A percentile compares a stretch with the other conserved stretches of the same genome.
These are phyloP conservation scores for Osmanthus fragrans DNA, from an alignment of 257 asterid species.

Conservation along the genomic window DNA sequence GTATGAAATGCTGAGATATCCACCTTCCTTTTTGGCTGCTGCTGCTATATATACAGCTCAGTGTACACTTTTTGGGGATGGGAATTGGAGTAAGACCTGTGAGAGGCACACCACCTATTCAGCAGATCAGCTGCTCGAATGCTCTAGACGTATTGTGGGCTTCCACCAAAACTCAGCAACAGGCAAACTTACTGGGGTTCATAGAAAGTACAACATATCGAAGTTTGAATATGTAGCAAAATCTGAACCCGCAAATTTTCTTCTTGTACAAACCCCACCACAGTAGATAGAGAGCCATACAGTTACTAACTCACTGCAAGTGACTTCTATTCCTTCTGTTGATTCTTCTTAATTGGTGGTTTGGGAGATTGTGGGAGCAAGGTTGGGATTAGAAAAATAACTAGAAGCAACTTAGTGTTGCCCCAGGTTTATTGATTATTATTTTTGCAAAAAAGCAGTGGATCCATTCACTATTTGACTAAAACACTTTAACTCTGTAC, in stretches of 20 bases:
- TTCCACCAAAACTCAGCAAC: conserved; percentile 62
- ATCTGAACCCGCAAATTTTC: conserved; percentile 65
- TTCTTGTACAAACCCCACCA: conserved; percentile 38
- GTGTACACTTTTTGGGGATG: conserved; percentile 55
- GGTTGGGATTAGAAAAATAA: not conserved
- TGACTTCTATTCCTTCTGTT: conserved; percentile 36
- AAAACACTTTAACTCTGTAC: not conserved
- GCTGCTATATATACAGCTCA: conserved; percentile 84
- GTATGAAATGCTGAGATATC: conserved; percentile 74
- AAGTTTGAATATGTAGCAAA: conserved; percentile 71
- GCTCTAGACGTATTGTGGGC: conserved; percentile 54
- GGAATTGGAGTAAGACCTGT: conserved; percentile 82
- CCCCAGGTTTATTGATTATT: not conserved
- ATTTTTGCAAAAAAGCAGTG: not conserved
- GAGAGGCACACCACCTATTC: conserved; percentile 75
- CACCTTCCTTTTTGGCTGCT: conserved; percentile 81
- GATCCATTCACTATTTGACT: not conserved
- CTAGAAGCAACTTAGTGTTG: not conserved
- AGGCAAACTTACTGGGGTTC: conserved; percentile 74
- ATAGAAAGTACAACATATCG: conserved; percentile 73
- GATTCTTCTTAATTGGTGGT: not conserved
- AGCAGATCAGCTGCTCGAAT: conserved; percentile 69
- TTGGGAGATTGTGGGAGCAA: not conserved
- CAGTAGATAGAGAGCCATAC: conserved; percentile 47
- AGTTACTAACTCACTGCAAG: conserved; percentile 46